These are phyloP conservation scores for Coelastrella sp. DNA, from an alignment of 139 green algal genomes.

Conservation along the genomic window DNA sequence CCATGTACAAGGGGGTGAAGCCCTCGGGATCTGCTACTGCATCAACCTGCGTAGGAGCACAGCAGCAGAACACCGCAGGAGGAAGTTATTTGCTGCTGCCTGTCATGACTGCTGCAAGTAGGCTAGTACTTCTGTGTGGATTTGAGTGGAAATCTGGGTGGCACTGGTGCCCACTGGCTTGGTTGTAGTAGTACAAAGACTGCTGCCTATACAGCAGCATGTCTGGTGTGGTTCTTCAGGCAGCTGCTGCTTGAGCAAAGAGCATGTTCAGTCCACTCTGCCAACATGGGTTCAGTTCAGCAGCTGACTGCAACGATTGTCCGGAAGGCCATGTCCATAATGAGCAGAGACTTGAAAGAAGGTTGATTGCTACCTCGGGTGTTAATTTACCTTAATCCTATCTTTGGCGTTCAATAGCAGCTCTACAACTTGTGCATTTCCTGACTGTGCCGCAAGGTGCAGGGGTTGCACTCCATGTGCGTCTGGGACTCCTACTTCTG, in stretches of 20 bases:
- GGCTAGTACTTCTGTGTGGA: no score
- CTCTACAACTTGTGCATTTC: background rate
- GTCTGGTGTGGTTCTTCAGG: background rate
- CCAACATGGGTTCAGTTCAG: no score
- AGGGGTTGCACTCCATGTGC: background rate
- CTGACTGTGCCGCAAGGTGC: constrained; percentile 20
- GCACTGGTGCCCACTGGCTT: no score
- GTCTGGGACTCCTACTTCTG: background rate
- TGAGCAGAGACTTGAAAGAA: no score
- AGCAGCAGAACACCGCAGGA: background rate
- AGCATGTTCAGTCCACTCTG: background rate
- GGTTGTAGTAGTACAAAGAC: no score
- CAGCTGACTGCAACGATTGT: no score
- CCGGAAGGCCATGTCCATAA: background rate
- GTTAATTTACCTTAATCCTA: background rate
- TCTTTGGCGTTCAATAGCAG: background rate
- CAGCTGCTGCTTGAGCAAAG: background rate
- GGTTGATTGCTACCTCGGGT: background rate
- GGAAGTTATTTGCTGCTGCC: no score
- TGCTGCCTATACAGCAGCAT: background rate
- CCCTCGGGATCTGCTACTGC: background rate
- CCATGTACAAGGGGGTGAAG: constrained; percentile 34
- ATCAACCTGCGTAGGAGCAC: background rate
- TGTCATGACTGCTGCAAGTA: no score
- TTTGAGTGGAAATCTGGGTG: no score